Evolutionary conservation across 176 grass and related monocot genomes (phyloP), one percentile per base, ranked within the genome.

Genomic region (Themeda triandra): DNA sequence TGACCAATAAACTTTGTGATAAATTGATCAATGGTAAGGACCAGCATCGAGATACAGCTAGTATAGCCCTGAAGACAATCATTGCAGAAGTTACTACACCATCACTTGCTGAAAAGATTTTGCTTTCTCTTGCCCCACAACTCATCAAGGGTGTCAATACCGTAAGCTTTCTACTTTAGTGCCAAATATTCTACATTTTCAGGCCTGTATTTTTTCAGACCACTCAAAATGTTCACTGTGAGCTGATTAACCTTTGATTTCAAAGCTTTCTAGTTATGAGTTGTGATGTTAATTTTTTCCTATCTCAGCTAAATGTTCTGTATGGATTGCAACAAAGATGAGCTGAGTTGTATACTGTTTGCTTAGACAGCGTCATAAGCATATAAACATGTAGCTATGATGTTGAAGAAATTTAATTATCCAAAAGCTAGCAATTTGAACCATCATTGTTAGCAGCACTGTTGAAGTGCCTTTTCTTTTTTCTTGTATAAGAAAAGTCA

Each of bases 1-100:
- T 99, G 96, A 88, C 90, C 35, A 91, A 91, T 66, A 99, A 94
- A 87, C 93, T 99, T 71, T 96, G 89, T 81, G 91, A 94, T 82
- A 99, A 99, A 77, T 89, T 99, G 84, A 84, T 99, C 25, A 91
- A 94, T 63, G 96, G 96, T n/a, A 99, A 99, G 88, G 96, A 99
- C 28, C 96, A 94, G 62, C 92, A 96, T 92, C 89, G 96, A 56
- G 96, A 99, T 88, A 99, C 87, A 86, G 96, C 96, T 85, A 96
- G 93, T 83, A 99, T 99, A 88, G 96, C 91, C 69, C 48, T 99
- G 80, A 99, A 99, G 90, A 99, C 93, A 24, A 99, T 96, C 71
- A 88, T 94, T 83, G 87, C 88, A 62, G 93, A 96, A 93, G 93
- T 92, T 90, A 95, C 88, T 28, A 84, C 89, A 6, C 56, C 91